phyloP scores from a whole-genome alignment of 176 grass and related monocot genomes.

The Poa annua region DNA sequence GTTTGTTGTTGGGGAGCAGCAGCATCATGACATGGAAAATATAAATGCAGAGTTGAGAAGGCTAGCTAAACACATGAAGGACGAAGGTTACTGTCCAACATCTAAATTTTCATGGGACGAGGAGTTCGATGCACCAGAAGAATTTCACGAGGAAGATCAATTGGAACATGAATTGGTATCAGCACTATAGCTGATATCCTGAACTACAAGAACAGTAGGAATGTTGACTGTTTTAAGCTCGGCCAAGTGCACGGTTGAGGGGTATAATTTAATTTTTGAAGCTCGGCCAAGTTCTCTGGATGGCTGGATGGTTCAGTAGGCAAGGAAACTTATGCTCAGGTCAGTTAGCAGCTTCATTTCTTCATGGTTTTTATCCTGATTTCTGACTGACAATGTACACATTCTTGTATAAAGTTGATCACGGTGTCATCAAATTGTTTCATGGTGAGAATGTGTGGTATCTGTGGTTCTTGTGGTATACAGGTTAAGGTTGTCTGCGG shows the following conservation, averaged over 20 bases:
- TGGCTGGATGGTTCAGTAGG: constrained; percentile 50
- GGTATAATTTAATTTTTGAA: constrained; percentile 75
- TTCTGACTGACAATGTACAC: constrained; percentile 6
- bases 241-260: constrained; percentile 48
- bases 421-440: background rate
- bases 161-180: constrained; percentile 37
- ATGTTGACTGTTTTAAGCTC: constrained; percentile 19
- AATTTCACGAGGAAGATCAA: constrained; percentile 43
- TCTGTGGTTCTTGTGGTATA: constrained; percentile 1
- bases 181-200: constrained; percentile 31
- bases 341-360: constrained; percentile 35
- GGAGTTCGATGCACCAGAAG: background rate
- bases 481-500: background rate
- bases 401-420: constrained; percentile 10
- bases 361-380: constrained; percentile 32
- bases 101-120: constrained; percentile 34
- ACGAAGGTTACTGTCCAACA: constrained; percentile 57
- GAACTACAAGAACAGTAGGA: constrained; percentile 28
- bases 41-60: constrained; percentile 64
- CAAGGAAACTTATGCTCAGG: constrained; percentile 62
- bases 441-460: background rate
- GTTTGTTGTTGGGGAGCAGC: constrained; percentile 71
- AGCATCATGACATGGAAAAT: constrained; percentile 57
- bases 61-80: constrained; percentile 69
- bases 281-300: constrained; percentile 41